Base-by-base conservation (phyloP, 192 early-diverging fungal species). In the Martensiomyces pterosporus region DNA sequence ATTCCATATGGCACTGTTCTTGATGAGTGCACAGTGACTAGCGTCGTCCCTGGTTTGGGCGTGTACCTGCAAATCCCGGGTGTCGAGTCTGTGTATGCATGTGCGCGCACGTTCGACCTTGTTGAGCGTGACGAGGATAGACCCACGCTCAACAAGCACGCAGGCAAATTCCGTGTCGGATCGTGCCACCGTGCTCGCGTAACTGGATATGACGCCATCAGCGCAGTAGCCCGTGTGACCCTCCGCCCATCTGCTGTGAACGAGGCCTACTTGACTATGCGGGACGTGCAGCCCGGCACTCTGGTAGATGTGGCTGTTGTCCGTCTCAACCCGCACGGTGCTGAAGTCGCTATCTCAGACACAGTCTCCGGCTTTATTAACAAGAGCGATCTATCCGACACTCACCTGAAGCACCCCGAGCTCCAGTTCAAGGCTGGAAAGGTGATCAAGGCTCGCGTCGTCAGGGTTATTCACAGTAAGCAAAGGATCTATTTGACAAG, bases 141-240 rank as follows among this genome's bases (percentile, higher is more conserved):
- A 37, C 73, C 90, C 10, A 39, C 75, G 13, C 75, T 77, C 9
- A 59, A 59, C 43, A 63, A 41, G 29, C 41, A 54, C 35, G 41
- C 52, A 13, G 84, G 84, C 25, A 68, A 65, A 19, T 90, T 74
- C 57, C 65, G 55, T n/a, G 25, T 86, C 2, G 94, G 82, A 34
- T 82, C 80, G 13, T 60, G 47, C 12, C 92, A 97, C 55, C 77
- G 79, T 22, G 91, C 70, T 39, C 81, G 93, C 46, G 85, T 97
- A 4, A 55, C 92, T 24, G 83, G 83, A 10, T 88, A 86, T 57
- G 87, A 90, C 35, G 75, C 83, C 37, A 80, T 86, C 8, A 90
- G 89, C 52, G 81, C 81, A 18, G 32, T 92, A 2, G 59, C 89
- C n/a, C 78, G 80, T 23, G 57, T 93, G 24, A 84, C 85, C 25